A percentile compares a stretch with the other conserved stretches of the same genome.
Evolutionary conservation across 2,329 filamentous ascomycete genomes (phyloP).

Genomic region (Xylariaceae sp.): DNA sequence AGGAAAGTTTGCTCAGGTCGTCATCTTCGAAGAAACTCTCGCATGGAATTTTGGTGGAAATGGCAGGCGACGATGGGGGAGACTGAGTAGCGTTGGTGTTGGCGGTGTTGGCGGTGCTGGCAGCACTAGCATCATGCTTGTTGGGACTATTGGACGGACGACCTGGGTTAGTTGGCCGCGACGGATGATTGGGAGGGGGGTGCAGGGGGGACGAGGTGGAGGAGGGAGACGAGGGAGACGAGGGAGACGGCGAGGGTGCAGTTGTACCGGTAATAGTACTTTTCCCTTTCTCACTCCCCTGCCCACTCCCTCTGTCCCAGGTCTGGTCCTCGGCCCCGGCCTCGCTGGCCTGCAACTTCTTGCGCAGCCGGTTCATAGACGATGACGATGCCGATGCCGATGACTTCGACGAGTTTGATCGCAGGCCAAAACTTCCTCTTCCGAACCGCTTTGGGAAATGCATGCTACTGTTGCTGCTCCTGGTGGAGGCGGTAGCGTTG

Average conservation of each 20-base stretch:
- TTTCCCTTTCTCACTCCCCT: not conserved
- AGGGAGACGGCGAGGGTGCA: not conserved
- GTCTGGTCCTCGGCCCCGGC: constrained; percentile 10
- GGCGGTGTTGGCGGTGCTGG: not conserved
- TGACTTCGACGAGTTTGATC: constrained; percentile 24
- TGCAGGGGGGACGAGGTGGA: constrained; percentile 17
- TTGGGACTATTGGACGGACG: constrained; percentile 5
- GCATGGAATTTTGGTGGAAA: constrained; percentile 54
- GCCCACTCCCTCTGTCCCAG: not conserved
- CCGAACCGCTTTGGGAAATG: constrained; percentile 30
- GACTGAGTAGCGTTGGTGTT: not conserved
- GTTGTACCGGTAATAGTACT: not conserved
- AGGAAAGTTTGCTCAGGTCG: constrained; percentile 53
- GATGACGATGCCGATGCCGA: constrained; percentile 13
- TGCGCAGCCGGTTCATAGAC: constrained; percentile 27
- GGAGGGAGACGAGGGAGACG: too few species aligned
- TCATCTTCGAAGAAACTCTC: constrained; percentile 55
- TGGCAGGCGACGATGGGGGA: constrained; percentile 43
- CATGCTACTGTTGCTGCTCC: not conserved
- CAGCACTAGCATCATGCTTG: not conserved
- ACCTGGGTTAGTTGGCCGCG: constrained; percentile 17
- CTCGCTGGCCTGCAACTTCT: constrained; percentile 27
- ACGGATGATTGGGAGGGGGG: constrained; percentile 10
- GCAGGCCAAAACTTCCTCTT: constrained; percentile 30
- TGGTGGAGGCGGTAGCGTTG: not conserved